These are phyloP conservation scores for Tagetes erecta DNA, from an alignment of 129 eudicot species.

Conservation along the genomic window DNA sequence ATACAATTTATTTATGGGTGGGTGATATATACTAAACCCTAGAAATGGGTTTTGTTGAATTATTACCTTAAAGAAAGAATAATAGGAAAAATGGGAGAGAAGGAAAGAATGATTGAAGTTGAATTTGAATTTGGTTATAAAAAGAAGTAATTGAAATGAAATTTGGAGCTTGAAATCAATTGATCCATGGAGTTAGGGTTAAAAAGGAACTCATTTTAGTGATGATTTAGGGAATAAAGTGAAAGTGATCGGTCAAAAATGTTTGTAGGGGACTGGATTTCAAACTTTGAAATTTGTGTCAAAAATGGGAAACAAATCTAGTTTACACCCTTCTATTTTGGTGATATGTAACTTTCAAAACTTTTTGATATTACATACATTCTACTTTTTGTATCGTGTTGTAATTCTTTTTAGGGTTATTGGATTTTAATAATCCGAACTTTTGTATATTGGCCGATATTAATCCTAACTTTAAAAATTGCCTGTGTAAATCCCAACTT, in stretches of 20 bases:
- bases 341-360: background rate
- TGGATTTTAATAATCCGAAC: too few relatives aligned
- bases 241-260: slow-evolving; percentile 40
- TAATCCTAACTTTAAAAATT: too few relatives aligned
- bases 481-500: too few relatives aligned
- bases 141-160: background rate
- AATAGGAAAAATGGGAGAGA: slow-evolving; percentile 4
- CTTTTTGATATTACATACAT: too few relatives aligned
- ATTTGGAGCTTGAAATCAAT: background rate
- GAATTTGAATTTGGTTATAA: background rate
- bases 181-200: background rate
- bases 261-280: slow-evolving; percentile 22
- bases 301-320: background rate
- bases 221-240: slow-evolving; percentile 35
- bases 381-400: too few relatives aligned
- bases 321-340: slow-evolving; percentile 24
- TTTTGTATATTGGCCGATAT: too few relatives aligned
- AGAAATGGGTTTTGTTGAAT: slow-evolving; percentile 20
- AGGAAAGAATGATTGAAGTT: slow-evolving; percentile 20
- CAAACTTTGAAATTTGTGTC: slow-evolving; percentile 35
- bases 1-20: background rate
- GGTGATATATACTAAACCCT: slow-evolving; percentile 27
- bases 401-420: too few relatives aligned
- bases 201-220: slow-evolving; percentile 3
- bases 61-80: background rate